Base-by-base conservation (phyloP, 1,139 yeast genomes). In the Candida smagusa region DNA sequence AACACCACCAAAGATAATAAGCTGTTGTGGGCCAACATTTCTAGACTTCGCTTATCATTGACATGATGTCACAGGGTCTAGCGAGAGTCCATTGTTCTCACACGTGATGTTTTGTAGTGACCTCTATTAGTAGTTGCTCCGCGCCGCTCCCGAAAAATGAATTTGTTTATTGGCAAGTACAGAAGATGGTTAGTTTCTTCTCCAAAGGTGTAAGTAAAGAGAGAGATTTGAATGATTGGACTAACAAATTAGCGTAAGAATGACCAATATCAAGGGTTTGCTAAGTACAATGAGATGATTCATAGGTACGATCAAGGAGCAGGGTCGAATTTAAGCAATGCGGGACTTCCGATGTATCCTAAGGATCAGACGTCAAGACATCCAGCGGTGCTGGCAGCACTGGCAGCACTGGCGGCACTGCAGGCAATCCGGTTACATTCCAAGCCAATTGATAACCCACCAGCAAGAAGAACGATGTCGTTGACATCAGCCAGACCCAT, bases 191-290 rank as follows among this genome's bases (percentile, higher is more conserved):
- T 12, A 12, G 16, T 12, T 27, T 27, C 13, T 27, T 27, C 29
- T n/a, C 12, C 29, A 27, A 12, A 27, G 29, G 29, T 12, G 29
- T 27, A 27, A 27, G 29, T 27, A 12, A 23, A n/a, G 26, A 23
- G 29, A 27, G 4, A 8, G 29, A 27, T 27, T 3, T 9, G 4
- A 27, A 5, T 16, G 19, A 5, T 16, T 16, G 19, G 19, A 16
- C 19, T 16, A 16, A 16, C 19, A 16, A 12, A 28, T 4, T 31
- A 47, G 50, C 40, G 43, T 38, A 48, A 46, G 37, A 41, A 41
- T 22, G 50, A 41, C 35, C 48, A 46, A 30, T 54, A 54, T 43
- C 72, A 67, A 38, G 75, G 75, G 21, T 69, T 69, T 46, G 53
- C 58, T 40, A 65, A 60, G 46, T 68, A 69, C 49, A 52, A 58